Conservation (phyloP, 1,139 yeast genomes). For the Ogataea hybrid region DNA sequence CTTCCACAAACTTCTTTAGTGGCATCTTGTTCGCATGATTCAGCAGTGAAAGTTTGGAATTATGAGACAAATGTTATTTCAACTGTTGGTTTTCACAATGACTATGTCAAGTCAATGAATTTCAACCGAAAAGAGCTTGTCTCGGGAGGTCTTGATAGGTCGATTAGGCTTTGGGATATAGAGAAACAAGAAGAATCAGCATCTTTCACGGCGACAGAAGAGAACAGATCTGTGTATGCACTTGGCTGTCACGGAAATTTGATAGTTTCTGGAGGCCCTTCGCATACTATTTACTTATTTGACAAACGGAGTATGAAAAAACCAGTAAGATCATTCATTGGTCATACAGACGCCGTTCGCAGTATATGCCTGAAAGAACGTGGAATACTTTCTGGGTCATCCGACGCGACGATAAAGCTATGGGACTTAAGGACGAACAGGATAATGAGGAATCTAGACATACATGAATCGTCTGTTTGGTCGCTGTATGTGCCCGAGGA, state of each 20-base stretch:
- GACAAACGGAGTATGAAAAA: slow-evolving; percentile 47
- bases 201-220: slow-evolving; percentile 21
- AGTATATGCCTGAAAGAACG: slow-evolving; percentile 57
- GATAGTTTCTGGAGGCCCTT: slow-evolving; percentile 78
- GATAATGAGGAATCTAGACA: slow-evolving; percentile 58
- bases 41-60: slow-evolving; percentile 72
- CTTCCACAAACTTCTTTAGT: slow-evolving; percentile 41
- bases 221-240: slow-evolving; percentile 31
- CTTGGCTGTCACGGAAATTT: slow-evolving; percentile 30
- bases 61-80: slow-evolving; percentile 39
- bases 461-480: slow-evolving; percentile 77
- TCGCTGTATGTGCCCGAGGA: slow-evolving; percentile 46
- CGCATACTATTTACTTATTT: slow-evolving; percentile 56
- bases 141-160: slow-evolving; percentile 56
- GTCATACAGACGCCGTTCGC: slow-evolving; percentile 81
- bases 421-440: slow-evolving; percentile 78
- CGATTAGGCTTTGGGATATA: slow-evolving; percentile 74
- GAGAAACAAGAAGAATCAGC: slow-evolving; percentile 33
- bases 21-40: slow-evolving; percentile 80
- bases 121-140: slow-evolving; percentile 25
- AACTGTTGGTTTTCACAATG: slow-evolving; percentile 75
- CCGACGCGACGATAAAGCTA: slow-evolving; percentile 75
- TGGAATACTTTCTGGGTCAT: slow-evolving; percentile 72
- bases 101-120: slow-evolving; percentile 76
- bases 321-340: slow-evolving; percentile 55